phyloP scores from a whole-genome alignment of 345 rosid genomes.

The Arabis alpina region DNA sequence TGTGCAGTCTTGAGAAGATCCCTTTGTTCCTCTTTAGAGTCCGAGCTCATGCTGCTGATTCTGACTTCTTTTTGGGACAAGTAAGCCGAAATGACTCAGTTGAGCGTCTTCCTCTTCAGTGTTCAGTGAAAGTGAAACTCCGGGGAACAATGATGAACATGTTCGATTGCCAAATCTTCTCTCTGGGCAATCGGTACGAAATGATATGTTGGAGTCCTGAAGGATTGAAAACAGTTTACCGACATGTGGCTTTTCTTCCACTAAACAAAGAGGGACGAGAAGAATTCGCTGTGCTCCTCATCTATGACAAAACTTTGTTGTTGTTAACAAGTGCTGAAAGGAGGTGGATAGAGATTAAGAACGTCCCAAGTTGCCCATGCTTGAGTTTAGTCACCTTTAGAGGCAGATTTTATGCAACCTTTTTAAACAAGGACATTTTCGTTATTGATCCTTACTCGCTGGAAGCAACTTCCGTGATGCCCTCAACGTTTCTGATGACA shows the following conservation, averaged over 20 bases:
- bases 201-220: too few relatives aligned
- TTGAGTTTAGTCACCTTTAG: background rate
- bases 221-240: too few relatives aligned
- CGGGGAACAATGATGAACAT: too few relatives aligned
- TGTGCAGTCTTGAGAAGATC: background rate
- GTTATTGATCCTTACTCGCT: background rate
- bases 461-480: background rate
- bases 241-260: too few relatives aligned
- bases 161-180: too few relatives aligned
- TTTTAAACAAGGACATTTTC: background rate
- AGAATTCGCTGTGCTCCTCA: too few relatives aligned
- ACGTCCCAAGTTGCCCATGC: background rate
- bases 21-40: slow-evolving; percentile 11
- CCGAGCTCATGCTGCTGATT: too few relatives aligned
- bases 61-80: too few relatives aligned
- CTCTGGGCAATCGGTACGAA: too few relatives aligned
- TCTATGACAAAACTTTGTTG: background rate
- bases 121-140: too few relatives aligned
- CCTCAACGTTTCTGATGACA: background rate
- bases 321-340: slow-evolving; percentile 3
- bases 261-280: background rate
- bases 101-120: too few relatives aligned
- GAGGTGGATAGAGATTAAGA: background rate
- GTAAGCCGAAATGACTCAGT: too few relatives aligned
- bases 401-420: background rate